A percentile compares a stretch with the other conserved stretches of the same genome.
These are phyloP conservation scores for Ascochyta fabae DNA, from an alignment of 2,329 filamentous ascomycete genomes.

Conservation along the genomic window DNA sequence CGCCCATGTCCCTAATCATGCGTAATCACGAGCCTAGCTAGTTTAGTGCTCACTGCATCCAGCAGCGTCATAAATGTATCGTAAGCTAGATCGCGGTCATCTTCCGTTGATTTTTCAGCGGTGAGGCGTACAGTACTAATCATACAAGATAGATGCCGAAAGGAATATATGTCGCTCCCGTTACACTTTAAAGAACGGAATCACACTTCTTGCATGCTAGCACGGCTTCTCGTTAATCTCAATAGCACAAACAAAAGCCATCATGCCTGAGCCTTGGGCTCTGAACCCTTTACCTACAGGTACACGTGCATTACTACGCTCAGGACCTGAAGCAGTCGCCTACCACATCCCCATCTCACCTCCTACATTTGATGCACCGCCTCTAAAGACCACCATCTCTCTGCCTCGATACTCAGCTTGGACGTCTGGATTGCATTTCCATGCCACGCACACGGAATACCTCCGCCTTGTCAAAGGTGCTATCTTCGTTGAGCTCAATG, in stretches of 20 bases:
- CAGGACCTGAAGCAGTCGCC: conserved; percentile 27
- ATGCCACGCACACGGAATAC: conserved; percentile 56
- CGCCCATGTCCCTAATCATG: not conserved
- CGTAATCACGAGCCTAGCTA: not conserved
- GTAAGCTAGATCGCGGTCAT: conserved; percentile 1
- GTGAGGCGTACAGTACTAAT: not conserved
- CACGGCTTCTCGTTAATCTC: not conserved
- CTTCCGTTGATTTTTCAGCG: conserved; percentile 13
- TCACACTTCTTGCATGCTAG: not conserved
- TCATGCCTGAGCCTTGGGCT: not conserved
- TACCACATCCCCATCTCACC: conserved; percentile 49
- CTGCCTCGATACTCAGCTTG: conserved; percentile 54
- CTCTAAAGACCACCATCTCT: conserved; percentile 50
- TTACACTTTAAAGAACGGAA: no score
- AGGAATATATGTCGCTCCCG: not conserved
- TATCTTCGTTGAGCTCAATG: conserved; percentile 35
- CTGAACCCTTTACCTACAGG: conserved; percentile 14
- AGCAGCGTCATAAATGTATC: not conserved
- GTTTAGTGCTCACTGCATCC: not conserved
- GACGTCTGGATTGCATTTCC: conserved; percentile 60
- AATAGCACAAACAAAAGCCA: not conserved
- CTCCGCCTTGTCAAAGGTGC: conserved; percentile 52
- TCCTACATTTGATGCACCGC: not conserved
- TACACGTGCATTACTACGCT: conserved; percentile 24
- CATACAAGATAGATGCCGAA: not conserved